Conservation (phyloP, 805 yeast genomes). For the Candida germanica region DNA sequence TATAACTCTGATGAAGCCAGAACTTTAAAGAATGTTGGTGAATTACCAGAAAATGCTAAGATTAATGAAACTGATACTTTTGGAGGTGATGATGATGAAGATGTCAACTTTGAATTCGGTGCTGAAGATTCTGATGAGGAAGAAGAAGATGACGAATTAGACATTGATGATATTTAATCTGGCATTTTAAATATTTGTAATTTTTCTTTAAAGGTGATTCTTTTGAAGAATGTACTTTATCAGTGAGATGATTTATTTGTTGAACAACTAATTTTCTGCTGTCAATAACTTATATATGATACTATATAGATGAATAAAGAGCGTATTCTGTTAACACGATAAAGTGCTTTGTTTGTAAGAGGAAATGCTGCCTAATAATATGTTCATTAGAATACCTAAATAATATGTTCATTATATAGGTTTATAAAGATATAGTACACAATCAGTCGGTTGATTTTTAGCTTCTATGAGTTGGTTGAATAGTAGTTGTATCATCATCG, state of each 20-base stretch:
- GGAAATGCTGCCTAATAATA: no score
- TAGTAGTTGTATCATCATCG: slow-evolving; percentile 27
- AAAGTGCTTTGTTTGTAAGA: no score
- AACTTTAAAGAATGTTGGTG: slow-evolving; percentile 91
- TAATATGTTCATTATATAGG: no score
- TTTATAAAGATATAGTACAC: no score
- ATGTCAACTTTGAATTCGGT: slow-evolving; percentile 97
- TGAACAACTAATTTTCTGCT: no score
- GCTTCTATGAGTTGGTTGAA: slow-evolving; percentile 7
- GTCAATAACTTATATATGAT: no score
- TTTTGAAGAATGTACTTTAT: slow-evolving; percentile 5
- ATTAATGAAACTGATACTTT: slow-evolving; percentile 97
- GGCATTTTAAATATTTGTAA: slow-evolving; percentile 2
- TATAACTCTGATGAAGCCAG: slow-evolving; percentile 98
- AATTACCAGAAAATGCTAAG: slow-evolving; percentile 94
- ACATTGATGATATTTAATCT: slow-evolving; percentile 87
- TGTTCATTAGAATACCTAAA: no score
- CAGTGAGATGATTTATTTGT: no score
- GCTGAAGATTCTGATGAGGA: slow-evolving; percentile 81
- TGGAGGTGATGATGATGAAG: slow-evolving; percentile 95
- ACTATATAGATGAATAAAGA: no score
- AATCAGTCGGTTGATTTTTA: no score
- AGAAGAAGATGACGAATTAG: slow-evolving; percentile 68
- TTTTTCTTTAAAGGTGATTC: slow-evolving; percentile 1
- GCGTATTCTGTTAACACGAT: no score